Evolutionary conservation across 805 yeast species (phyloP), one percentile per base, ranked within the genome.

Genomic region (Saccharomycopsis vini): DNA sequence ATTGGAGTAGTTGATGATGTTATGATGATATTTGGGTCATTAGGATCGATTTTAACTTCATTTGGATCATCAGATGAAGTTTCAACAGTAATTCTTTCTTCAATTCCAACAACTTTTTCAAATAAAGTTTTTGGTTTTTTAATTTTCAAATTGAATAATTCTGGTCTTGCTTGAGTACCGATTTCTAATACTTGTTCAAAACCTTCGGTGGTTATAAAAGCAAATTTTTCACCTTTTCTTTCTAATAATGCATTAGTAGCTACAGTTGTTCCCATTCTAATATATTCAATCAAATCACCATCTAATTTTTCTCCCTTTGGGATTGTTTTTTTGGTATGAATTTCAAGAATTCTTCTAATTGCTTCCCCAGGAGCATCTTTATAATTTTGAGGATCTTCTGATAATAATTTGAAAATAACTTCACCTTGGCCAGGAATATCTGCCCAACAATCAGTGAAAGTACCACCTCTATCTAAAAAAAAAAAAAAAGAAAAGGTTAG

Each of bases 11-110:
- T 34, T 15, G 37, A 34, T 6, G 37, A 7, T 21, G 24, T 34
- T 7, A 34, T 18, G 6, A 24, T 32, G 28, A 32, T 19, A 4
- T n/a, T 18, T 22, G 32, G 24, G 3, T 22, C 22, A 24, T 33
- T 26, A 22, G 35, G 22, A 18, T 18, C 34, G 10, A 39, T 3
- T 26, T 7, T 54, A 3, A 65, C 64, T 39, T 68, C 71, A 70
- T 57, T 62, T 4, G 86, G 87, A 55, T 86, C 87, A 62, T 85
- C 95, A 3, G 82, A 73, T 54, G 72, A 86, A 54, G 78, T 84
- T 54, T 77, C 95, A 15, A 87, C 65, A 1, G 96, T 86, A 29
- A 72, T 72, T 50, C 77, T 58, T 52, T 71, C 77, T 45, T 70
- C 73, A 32, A 70, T 61, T 51, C 72, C 77, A 24, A 72, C 56